phyloP scores from a whole-genome alignment of 306 rosid species.

The Ziziphus jujuba region DNA sequence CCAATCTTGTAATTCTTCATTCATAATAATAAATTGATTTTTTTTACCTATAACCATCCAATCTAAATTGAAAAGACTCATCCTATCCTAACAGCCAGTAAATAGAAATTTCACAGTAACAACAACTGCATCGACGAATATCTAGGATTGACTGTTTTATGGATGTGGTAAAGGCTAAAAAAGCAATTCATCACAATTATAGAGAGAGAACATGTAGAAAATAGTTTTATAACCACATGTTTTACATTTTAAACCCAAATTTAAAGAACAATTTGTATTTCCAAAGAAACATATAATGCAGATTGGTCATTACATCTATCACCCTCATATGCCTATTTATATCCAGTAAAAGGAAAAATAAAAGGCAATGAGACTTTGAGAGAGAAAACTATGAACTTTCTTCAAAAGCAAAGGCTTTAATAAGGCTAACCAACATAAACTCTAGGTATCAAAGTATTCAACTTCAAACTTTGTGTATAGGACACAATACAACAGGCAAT shows the following conservation, averaged over 20 bases:
- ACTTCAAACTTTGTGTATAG: neutral
- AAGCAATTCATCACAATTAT: neutral
- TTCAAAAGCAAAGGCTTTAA: neutral
- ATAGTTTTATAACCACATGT: neutral
- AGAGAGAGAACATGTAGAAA: neutral
- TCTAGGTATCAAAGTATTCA: neutral
- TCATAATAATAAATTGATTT: too few relatives aligned
- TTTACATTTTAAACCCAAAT: neutral
- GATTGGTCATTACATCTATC: neutral
- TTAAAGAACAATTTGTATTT: neutral
- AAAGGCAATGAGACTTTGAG: too few relatives aligned
- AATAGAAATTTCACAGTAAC: neutral
- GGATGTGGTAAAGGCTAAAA: neutral
- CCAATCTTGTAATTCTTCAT: too few relatives aligned
- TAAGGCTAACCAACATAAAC: neutral
- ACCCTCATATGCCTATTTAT: neutral
- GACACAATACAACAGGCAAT: neutral
- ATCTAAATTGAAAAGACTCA: too few relatives aligned
- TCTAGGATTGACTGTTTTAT: neutral
- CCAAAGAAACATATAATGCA: neutral
- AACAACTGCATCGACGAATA: neutral
- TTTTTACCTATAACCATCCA: too few relatives aligned
- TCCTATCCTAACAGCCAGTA: too few relatives aligned
- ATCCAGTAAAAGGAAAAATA: too few relatives aligned
- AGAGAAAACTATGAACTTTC: neutral